Conservation (phyloP, 352 stramenopile genomes). For the Phytophthora hibernalis region DNA sequence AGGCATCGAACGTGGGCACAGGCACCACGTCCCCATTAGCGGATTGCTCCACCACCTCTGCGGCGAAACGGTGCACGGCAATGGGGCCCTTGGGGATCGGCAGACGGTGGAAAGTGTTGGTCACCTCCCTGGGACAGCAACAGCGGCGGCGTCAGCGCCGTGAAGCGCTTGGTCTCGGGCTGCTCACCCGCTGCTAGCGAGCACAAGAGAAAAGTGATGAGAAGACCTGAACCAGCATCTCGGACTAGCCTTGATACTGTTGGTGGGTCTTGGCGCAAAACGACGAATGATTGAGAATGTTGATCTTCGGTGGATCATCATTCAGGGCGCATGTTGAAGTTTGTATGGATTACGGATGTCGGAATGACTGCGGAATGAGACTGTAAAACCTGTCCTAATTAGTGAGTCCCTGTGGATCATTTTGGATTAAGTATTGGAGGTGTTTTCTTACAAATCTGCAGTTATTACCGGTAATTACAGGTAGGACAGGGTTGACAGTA, state of each 20-base stretch:
- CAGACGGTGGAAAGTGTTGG: conserved; percentile 78
- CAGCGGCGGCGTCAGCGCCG: conserved; percentile 69
- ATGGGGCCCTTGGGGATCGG: conserved; percentile 81
- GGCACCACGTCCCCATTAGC: conserved; percentile 55
- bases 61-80: conserved; percentile 83
- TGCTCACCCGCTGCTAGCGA: conserved; percentile 10
- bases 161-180: conserved; percentile 66
- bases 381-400: too few relatives aligned
- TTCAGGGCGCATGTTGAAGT: conserved; percentile 13
- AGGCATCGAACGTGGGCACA: conserved; percentile 74
- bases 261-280: conserved; percentile 12
- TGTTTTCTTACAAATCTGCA: too few relatives aligned
- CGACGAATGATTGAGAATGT: conserved; percentile 6
- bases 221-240: conserved; percentile 16
- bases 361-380: background rate
- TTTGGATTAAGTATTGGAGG: too few relatives aligned
- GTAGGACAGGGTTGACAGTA: too few relatives aligned
- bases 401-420: too few relatives aligned
- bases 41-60: conserved; percentile 74
- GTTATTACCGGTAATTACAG: too few relatives aligned
- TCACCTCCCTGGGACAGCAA: conserved; percentile 74
- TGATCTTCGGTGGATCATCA: background rate
- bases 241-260: conserved; percentile 1
- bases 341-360: conserved; percentile 5
- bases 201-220: conserved; percentile 11